Evolutionary conservation across 2,329 filamentous ascomycete species (phyloP).

Genomic region (Neurospora sp.): DNA sequence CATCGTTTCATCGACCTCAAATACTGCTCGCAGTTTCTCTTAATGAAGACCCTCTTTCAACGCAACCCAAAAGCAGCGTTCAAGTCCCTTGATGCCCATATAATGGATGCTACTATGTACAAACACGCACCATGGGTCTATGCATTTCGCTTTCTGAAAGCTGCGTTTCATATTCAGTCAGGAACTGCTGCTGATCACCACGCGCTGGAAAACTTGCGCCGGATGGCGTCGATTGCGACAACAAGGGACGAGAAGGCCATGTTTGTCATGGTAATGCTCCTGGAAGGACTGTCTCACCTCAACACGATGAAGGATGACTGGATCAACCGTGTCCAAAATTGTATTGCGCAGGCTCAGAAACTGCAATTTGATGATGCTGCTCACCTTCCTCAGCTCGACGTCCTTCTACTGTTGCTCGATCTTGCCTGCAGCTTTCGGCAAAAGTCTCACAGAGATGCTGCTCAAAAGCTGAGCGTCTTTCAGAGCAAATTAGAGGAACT

Average conservation of each 20-base stretch:
- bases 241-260: conserved; percentile 53
- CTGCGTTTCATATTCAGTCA: conserved; percentile 55
- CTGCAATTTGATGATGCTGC: conserved; percentile 57
- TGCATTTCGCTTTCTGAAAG: conserved; percentile 64
- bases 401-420: conserved; percentile 58
- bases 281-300: conserved; percentile 62
- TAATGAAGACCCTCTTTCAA: conserved; percentile 60
- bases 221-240: conserved; percentile 49
- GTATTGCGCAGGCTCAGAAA: conserved; percentile 63
- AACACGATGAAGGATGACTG: conserved; percentile 53
- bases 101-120: conserved; percentile 47
- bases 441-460: conserved; percentile 45
- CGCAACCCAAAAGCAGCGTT: conserved; percentile 63
- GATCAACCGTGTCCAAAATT: conserved; percentile 60
- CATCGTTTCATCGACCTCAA: conserved; percentile 56
- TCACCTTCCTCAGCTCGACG: conserved; percentile 55
- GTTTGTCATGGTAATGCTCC: conserved; percentile 52
- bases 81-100: conserved; percentile 59
- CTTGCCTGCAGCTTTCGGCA: conserved; percentile 58
- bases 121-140: conserved; percentile 66
- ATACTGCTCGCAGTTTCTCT: conserved; percentile 67
- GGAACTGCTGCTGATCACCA: conserved; percentile 50
- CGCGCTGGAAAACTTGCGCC: conserved; percentile 58
- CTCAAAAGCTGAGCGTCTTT: conserved; percentile 50
- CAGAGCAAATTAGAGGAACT: conserved; percentile 52